Evolutionary conservation across 2,329 filamentous ascomycete genomes (phyloP).

Genomic region (Fusarium piperis): DNA sequence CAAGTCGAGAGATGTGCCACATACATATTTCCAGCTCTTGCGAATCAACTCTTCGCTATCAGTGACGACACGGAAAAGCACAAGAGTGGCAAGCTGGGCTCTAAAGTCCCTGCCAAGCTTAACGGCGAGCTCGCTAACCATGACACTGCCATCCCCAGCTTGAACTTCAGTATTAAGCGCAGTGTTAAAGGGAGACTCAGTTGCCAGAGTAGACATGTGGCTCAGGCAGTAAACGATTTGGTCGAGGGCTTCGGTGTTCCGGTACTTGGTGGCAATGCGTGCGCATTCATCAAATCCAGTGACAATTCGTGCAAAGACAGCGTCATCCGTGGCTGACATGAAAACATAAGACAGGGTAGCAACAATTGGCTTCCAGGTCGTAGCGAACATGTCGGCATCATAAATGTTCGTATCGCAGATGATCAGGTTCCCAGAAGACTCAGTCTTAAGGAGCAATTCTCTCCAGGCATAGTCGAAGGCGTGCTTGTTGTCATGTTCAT

Average conservation of each 20-base stretch:
- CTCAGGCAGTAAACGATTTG: conserved; percentile 91
- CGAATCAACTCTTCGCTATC: conserved; percentile 82
- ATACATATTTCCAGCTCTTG: conserved; percentile 81
- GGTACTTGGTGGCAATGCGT: conserved; percentile 87
- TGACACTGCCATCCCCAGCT: conserved; percentile 88
- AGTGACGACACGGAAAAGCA: conserved; percentile 92
- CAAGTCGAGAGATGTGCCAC: conserved; percentile 45
- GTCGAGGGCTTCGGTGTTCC: conserved; percentile 85
- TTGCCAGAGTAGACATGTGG: conserved; percentile 88
- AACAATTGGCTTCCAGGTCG: conserved; percentile 94
- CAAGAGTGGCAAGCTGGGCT: conserved; percentile 90
- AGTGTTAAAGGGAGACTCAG: conserved; percentile 80
- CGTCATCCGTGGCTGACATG: conserved; percentile 96
- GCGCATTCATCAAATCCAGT: conserved; percentile 97
- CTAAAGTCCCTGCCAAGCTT: conserved; percentile 94
- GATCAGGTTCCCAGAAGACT: conserved; percentile 76
- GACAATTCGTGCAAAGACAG: conserved; percentile 92
- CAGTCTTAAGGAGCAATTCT: conserved; percentile 87
- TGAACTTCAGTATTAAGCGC: conserved; percentile 95
- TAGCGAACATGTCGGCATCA: conserved; percentile 96
- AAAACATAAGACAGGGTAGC: conserved; percentile 98
- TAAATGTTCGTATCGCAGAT: conserved; percentile 93
- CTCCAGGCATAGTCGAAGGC: conserved; percentile 99
- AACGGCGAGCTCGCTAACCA: conserved; percentile 98
- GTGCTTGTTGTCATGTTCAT: conserved; percentile 96